Base-by-base conservation (phyloP, 192 early-diverging fungal genomes). In the Coemansia sp. region DNA sequence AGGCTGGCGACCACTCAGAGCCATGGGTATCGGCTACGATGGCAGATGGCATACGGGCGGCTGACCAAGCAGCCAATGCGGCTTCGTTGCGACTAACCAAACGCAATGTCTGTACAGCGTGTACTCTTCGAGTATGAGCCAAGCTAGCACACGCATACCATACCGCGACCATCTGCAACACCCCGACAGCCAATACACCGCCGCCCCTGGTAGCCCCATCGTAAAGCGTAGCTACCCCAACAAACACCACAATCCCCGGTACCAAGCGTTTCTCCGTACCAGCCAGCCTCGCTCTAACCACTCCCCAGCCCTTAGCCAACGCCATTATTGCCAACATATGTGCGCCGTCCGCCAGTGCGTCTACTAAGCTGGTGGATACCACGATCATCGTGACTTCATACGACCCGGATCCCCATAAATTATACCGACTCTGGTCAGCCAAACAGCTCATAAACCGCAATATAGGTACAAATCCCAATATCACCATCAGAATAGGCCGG, bases 221-320 rank as follows among this genome's bases (percentile, higher is more conserved):
- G 31, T 80, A 80, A 1, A 80, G 65, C 34, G 72, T 68, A 8
- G 72, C 77, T 0, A 80, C 69, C 36, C 61, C 65, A 0, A 71
- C 56, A 22, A 80, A 80, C 11, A 67, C 71, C 0, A 80, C 72
- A n/a, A 80, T 38, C 0, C 72, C 77, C 6, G 72, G 68, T 17
- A 80, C 68, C 51, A 74, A 56, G 25, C 77, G 60, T 62, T 80
- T 80, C 59, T 80, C 77, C 10, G 68, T 25, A 10, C 77, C 77
- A 0, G 71, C 77, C 57, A 80, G 69, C 22, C 71, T 48, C 28
- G 72, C 64, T 4, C 77, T 61, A 31, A 80, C 77, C 0, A 80
- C 72, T 48, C 77, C 77, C 77, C 77, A 80, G 34, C 77, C 77
- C 63, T 80, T 80, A 34, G 68, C 61, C 50, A 80, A 51, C 17